phyloP scores from a whole-genome alignment of 2,329 filamentous ascomycete genomes.

The Chlorencoelia australis region DNA sequence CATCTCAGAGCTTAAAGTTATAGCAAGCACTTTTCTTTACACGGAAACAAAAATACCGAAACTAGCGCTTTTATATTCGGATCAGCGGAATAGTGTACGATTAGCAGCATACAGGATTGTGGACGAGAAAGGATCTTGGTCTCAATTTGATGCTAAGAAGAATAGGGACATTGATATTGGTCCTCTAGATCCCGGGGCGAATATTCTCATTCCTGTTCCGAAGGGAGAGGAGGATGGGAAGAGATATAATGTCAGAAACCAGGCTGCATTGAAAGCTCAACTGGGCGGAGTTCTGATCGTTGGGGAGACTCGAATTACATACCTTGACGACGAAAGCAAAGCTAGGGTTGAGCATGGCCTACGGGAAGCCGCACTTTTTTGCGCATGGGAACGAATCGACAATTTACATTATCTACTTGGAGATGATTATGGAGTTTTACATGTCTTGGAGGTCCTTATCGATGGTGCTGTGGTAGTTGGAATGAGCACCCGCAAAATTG shows the following conservation, averaged over 20 bases:
- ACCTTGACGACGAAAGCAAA: conserved; percentile 70
- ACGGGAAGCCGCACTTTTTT: conserved; percentile 70
- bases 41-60: conserved; percentile 45
- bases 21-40: conserved; percentile 56
- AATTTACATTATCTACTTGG: conserved; percentile 75
- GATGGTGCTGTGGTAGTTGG: conserved; percentile 56
- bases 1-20: conserved; percentile 56
- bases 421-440: conserved; percentile 81
- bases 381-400: conserved; percentile 84
- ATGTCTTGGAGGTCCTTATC: conserved; percentile 71
- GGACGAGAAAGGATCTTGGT: conserved; percentile 44
- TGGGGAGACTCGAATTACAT: conserved; percentile 72
- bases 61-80: conserved; percentile 55
- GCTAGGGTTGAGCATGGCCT: conserved; percentile 55
- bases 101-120: conserved; percentile 51
- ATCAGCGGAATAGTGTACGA: conserved; percentile 46
- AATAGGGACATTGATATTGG: conserved; percentile 45
- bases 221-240: conserved; percentile 47
- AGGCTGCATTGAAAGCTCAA: conserved; percentile 39
- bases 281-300: conserved; percentile 63
- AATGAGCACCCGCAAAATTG: conserved; percentile 60
- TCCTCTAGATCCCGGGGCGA: conserved; percentile 45
- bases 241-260: conserved; percentile 49
- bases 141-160: conserved; percentile 43
- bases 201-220: conserved; percentile 53